Conservation (phyloP, 768 basidiomycete genomes). For the Suillus subalutaceus region DNA sequence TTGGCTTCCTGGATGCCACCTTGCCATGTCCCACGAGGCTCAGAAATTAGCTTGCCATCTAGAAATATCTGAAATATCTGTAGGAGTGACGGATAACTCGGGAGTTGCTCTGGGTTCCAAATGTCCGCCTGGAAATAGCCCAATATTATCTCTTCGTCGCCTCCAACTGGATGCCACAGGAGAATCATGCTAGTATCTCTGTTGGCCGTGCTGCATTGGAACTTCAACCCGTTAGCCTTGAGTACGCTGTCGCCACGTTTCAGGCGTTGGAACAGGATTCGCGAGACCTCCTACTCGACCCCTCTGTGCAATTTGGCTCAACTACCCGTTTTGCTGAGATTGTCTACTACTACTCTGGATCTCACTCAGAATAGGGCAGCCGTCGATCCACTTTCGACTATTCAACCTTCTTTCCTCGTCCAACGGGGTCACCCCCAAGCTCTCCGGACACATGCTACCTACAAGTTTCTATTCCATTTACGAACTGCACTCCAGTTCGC, state of each 20-base stretch:
- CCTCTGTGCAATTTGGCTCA: neutral
- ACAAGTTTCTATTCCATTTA: conserved; percentile 80
- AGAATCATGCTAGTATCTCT: conserved; percentile 19
- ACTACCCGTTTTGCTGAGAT: conserved; percentile 1
- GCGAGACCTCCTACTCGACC: conserved; percentile 13
- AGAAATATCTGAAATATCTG: neutral
- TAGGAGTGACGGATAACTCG: neutral
- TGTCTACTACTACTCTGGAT: conserved; percentile 41
- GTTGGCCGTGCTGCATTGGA: conserved; percentile 25
- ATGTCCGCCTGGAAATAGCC: neutral
- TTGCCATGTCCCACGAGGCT: neutral
- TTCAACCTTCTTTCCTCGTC: conserved; percentile 82
- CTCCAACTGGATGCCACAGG: conserved; percentile 4
- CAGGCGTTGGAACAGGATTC: conserved; percentile 17
- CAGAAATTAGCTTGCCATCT: neutral
- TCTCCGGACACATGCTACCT: conserved; percentile 68
- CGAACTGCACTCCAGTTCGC: conserved; percentile 59
- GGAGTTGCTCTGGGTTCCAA: conserved; percentile 8
- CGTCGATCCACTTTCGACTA: conserved; percentile 79
- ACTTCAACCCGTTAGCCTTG: conserved; percentile 34
- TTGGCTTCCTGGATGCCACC: conserved; percentile 4
- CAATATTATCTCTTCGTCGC: conserved; percentile 2
- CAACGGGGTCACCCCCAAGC: conserved; percentile 71
- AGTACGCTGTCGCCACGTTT: conserved; percentile 24
- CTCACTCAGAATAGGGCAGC: conserved; percentile 52